Evolutionary conservation across 2,329 filamentous ascomycete genomes (phyloP).

Genomic region (Botrytis cinerea): DNA sequence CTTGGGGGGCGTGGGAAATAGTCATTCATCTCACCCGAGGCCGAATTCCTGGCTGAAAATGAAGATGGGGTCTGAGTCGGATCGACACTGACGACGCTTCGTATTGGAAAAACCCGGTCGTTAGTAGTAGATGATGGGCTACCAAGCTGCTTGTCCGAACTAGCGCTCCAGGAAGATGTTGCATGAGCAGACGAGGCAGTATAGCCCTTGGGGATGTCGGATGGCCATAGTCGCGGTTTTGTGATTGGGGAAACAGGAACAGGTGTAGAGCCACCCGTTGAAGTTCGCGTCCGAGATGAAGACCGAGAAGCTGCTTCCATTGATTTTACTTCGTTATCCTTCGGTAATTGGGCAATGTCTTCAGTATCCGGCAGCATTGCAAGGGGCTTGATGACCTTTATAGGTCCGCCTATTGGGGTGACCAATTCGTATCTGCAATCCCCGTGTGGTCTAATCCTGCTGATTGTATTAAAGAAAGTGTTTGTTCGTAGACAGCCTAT

Average conservation of each 20-base stretch:
- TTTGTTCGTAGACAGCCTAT: neutral
- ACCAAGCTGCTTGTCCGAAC: constrained; percentile 30
- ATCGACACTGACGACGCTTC: constrained; percentile 39
- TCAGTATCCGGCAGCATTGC: constrained; percentile 11
- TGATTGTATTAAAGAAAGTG: neutral
- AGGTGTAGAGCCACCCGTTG: neutral
- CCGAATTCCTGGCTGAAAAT: constrained; percentile 24
- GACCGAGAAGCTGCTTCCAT: constrained; percentile 9
- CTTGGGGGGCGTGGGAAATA: constrained; percentile 30
- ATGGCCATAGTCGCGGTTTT: constrained; percentile 20
- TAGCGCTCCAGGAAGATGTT: constrained; percentile 29
- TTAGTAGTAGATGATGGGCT: constrained; percentile 26
- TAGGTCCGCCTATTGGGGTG: constrained; percentile 10
- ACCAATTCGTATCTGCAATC: constrained; percentile 1
- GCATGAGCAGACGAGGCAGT: constrained; percentile 15
- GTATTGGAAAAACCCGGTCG: constrained; percentile 39
- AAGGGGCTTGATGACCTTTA: constrained; percentile 11
- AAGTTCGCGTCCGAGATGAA: constrained; percentile 9
- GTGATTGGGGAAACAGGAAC: constrained; percentile 5
- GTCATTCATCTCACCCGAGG: constrained; percentile 28
- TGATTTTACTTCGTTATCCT: constrained; percentile 4
- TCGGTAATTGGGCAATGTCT: neutral
- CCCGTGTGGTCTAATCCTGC: neutral
- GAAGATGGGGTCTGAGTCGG: constrained; percentile 33
- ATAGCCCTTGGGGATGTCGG: constrained; percentile 21